Evolutionary conservation across 2,329 filamentous ascomycete genomes (phyloP), one percentile per base, ranked within the genome.

Genomic region (Periconia macrospinosa): DNA sequence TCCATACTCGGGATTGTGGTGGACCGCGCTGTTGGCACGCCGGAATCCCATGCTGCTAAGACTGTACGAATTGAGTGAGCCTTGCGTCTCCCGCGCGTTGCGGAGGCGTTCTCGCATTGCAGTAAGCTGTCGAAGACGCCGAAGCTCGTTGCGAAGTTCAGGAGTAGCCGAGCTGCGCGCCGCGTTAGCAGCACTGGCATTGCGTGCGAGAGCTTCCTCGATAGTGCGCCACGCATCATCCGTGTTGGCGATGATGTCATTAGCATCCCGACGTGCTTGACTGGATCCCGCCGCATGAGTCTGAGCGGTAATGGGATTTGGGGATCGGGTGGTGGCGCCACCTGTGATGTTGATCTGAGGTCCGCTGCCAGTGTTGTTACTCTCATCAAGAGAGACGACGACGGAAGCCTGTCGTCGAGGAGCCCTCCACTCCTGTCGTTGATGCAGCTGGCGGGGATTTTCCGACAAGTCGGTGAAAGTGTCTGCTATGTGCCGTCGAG

Each of bases 191-290:
- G 58, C 60, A 40, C 65, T 57, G 46, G 62, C 57, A 65, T 69
- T 55, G 62, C 72, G 72, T 11, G 72, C 70, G 62, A 79, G 74
- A 35, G 77, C 77, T 40, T 76, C 76, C 62, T 80, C 75, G 43
- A 80, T 79, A 3, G 75, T 78, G 42, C 75, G 76, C 78, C 78
- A 80, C 10, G 78, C 76, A 45, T 79, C 76, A 35, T 72, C 68
- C 2, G 69, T 71, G 11, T 69, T 69, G 8, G 63, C 62, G 3
- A 71, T 62, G 18, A 71, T 62, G 15, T 72, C 69, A 44, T 53
- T 64, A 23, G 64, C 59, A 45, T 64, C 58, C 20, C 68, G 66
- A 40, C 66, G 69, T 18, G 67, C 61, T 19, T 71, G 75, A 8
- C n/a, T 33, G 14, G 42, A 44, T 23, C 13, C 8, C 17, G 19